A percentile compares a stretch with the other conserved stretches of the same genome.
These are phyloP conservation scores for Chytriomyces sp. DNA, from an alignment of 192 early-diverging fungal genomes.

Conservation along the genomic window DNA sequence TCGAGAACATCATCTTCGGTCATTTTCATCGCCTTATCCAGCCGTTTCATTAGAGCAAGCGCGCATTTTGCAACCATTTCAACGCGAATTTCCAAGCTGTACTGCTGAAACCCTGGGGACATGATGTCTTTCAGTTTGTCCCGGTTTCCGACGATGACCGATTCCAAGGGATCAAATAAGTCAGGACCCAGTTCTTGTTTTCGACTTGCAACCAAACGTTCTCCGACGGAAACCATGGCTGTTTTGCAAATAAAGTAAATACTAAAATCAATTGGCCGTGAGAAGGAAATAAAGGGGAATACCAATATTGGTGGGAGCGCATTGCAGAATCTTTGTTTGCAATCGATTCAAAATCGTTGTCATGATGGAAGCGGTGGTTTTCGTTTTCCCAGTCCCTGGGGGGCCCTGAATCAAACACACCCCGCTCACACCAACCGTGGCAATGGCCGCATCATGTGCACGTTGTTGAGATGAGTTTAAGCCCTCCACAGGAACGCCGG, in stretches of 20 bases:
- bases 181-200: not conserved
- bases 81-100: conserved; percentile 15
- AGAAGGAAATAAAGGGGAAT: not conserved
- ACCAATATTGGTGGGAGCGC: conserved; percentile 22
- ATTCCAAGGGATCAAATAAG: conserved; percentile 8
- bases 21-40: not conserved
- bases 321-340: conserved; percentile 26
- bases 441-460: conserved; percentile 27
- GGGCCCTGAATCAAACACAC: conserved; percentile 30
- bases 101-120: conserved; percentile 8
- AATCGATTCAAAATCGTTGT: not conserved
- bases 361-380: conserved; percentile 12
- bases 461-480: conserved; percentile 20
- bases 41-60: not conserved
- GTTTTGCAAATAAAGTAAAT: too few relatives aligned
- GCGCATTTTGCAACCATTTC: conserved; percentile 23
- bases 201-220: conserved; percentile 6
- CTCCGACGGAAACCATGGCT: not conserved
- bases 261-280: too few relatives aligned
- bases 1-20: not conserved
- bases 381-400: conserved; percentile 23
- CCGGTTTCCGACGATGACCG: conserved; percentile 23
- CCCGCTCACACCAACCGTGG: conserved; percentile 5
- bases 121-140: conserved; percentile 20
- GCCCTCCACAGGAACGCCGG: not conserved